These are phyloP conservation scores for Knoxia roxburghii DNA, from an alignment of 257 asterid species.

Conservation along the genomic window DNA sequence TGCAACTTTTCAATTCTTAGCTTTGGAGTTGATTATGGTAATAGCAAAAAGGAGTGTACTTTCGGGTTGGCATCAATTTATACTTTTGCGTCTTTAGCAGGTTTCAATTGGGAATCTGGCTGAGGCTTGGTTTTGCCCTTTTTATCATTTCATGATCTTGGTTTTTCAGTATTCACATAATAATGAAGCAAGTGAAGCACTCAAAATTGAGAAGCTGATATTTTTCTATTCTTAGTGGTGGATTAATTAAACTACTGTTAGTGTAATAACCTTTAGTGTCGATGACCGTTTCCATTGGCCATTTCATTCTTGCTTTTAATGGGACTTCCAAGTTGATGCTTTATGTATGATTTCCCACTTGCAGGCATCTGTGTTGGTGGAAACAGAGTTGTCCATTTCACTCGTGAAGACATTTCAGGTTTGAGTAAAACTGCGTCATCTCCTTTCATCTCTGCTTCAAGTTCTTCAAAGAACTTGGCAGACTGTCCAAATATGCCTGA, in stretches of 20 bases:
- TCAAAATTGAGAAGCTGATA: neutral
- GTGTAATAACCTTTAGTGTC: neutral
- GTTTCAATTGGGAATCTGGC: neutral
- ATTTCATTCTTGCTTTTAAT: neutral
- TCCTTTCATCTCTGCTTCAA: neutral
- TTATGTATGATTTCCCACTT: slow-evolving; percentile 5
- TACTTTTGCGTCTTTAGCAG: neutral
- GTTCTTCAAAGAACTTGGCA: slow-evolving; percentile 5
- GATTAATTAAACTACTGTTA: neutral
- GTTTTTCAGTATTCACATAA: neutral
- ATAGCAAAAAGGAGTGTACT: no score
- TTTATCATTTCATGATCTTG: neutral
- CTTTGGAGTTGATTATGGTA: neutral
- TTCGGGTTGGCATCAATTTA: no score
- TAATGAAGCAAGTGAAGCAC: neutral
- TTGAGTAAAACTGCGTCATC: neutral
- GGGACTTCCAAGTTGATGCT: neutral
- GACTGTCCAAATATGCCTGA: slow-evolving; percentile 21
- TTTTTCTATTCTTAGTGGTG: neutral
- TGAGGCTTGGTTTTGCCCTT: neutral
- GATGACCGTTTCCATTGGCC: neutral
- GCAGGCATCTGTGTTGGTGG: slow-evolving; percentile 36
- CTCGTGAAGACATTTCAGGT: slow-evolving; percentile 6
- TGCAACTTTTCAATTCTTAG: neutral
- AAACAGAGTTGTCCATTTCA: slow-evolving; percentile 35